These are phyloP conservation scores for Nothophoma quercina DNA, from an alignment of 2,329 filamentous ascomycete genomes.

Conservation along the genomic window DNA sequence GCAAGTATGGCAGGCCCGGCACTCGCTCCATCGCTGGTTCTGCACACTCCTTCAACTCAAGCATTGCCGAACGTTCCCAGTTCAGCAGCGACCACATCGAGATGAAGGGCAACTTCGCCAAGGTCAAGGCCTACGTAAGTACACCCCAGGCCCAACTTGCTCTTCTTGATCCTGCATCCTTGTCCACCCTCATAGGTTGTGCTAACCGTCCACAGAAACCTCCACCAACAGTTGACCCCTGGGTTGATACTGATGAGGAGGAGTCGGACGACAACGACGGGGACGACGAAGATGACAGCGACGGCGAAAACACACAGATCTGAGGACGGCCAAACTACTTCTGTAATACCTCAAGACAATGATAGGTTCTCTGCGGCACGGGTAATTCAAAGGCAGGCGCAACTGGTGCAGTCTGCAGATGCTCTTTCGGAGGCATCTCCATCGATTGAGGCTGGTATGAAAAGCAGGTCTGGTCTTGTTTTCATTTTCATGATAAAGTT, in stretches of 20 bases:
- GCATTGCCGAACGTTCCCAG: slow-evolving; percentile 34
- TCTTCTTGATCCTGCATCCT: slow-evolving; percentile 44
- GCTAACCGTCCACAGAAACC: neutral
- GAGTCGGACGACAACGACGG: slow-evolving; percentile 57
- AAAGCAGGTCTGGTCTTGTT: neutral
- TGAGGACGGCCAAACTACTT: slow-evolving; percentile 10
- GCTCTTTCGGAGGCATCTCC: neutral
- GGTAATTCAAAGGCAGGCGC: too few relatives aligned
- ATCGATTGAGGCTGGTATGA: neutral
- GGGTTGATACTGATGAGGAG: slow-evolving; percentile 54
- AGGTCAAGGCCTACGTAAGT: slow-evolving; percentile 42
- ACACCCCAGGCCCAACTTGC: slow-evolving; percentile 27
- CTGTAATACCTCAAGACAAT: too few relatives aligned
- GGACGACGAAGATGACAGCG: slow-evolving; percentile 48
- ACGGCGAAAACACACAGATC: slow-evolving; percentile 46
- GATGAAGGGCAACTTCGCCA: slow-evolving; percentile 33
- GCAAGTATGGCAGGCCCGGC: slow-evolving; percentile 28
- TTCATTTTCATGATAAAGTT: neutral
- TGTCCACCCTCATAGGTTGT: neutral
- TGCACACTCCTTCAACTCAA: slow-evolving; percentile 31
- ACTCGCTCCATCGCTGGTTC: slow-evolving; percentile 24
- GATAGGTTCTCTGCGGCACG: too few relatives aligned
- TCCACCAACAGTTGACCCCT: neutral
- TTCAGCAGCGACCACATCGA: slow-evolving; percentile 4
- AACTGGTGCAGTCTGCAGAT: too few relatives aligned